These are phyloP conservation scores for Reticulascus tulasneorum DNA, from an alignment of 2,329 filamentous ascomycete species.

Conservation along the genomic window DNA sequence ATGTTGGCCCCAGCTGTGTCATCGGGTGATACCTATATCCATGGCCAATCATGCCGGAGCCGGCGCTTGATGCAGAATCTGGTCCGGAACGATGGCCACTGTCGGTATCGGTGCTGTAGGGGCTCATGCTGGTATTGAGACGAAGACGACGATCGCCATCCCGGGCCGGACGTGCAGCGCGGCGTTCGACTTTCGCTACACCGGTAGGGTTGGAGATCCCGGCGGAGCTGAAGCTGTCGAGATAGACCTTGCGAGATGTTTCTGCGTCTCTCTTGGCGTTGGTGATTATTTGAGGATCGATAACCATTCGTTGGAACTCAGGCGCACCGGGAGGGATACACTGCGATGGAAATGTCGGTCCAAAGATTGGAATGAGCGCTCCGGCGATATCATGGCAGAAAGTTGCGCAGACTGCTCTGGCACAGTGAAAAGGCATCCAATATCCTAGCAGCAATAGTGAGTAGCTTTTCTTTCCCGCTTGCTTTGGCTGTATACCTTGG, in stretches of 20 bases:
- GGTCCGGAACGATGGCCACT: slow-evolving; percentile 20
- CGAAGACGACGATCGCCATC: slow-evolving; percentile 22
- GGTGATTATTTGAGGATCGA: slow-evolving; percentile 52
- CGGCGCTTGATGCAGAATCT: slow-evolving; percentile 17
- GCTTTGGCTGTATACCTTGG: too few species aligned
- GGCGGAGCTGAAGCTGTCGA: slow-evolving; percentile 15
- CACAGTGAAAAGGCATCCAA: slow-evolving; percentile 91
- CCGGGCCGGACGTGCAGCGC: slow-evolving; percentile 13
- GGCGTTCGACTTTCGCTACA: slow-evolving; percentile 4
- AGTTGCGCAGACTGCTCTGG: slow-evolving; percentile 79
- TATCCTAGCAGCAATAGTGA: slow-evolving; percentile 60
- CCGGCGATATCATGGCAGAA: slow-evolving; percentile 85
- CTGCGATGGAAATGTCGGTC: slow-evolving; percentile 68
- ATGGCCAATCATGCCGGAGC: slow-evolving; percentile 9
- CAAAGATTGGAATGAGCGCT: slow-evolving; percentile 87
- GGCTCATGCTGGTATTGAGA: slow-evolving; percentile 21
- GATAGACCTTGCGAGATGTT: slow-evolving; percentile 32
- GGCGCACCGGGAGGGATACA: slow-evolving; percentile 64
- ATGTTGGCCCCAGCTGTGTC: slow-evolving; percentile 7
- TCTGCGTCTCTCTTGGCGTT: slow-evolving; percentile 48
- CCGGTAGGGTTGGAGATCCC: slow-evolving; percentile 6
- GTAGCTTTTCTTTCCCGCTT: too few species aligned
- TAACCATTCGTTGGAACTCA: slow-evolving; percentile 64
- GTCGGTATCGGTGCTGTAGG: slow-evolving; percentile 39
- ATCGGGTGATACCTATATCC: slow-evolving; percentile 5